Percentiles rank a stretch among this genome's conserved stretches.
Conservation (phyloP, 768 basidiomycete genomes). For the Tylopilus intermedius region DNA sequence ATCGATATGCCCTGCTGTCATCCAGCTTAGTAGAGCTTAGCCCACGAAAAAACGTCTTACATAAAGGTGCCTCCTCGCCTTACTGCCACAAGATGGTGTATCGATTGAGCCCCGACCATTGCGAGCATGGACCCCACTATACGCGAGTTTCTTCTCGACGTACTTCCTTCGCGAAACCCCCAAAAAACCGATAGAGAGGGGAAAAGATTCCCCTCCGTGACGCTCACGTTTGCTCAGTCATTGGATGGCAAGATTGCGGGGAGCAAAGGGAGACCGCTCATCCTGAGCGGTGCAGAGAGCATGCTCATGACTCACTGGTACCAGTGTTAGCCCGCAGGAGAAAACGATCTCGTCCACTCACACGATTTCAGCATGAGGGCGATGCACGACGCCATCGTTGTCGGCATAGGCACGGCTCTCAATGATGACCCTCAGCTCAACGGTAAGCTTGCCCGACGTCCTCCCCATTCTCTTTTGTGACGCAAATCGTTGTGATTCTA, state of each 20-base stretch:
- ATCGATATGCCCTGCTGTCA: too few relatives aligned
- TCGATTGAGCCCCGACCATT: neutral
- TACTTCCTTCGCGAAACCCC: slow-evolving; percentile 17
- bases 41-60: too few relatives aligned
- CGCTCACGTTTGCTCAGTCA: slow-evolving; percentile 82
- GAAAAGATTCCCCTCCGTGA: slow-evolving; percentile 52
- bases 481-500: slow-evolving; percentile 20
- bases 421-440: slow-evolving; percentile 96
- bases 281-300: slow-evolving; percentile 79
- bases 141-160: slow-evolving; percentile 27
- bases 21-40: too few relatives aligned
- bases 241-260: slow-evolving; percentile 88
- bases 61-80: neutral
- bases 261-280: slow-evolving; percentile 63
- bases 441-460: slow-evolving; percentile 42
- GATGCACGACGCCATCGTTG: slow-evolving; percentile 87
- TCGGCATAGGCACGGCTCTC: slow-evolving; percentile 85
- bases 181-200: slow-evolving; percentile 16
- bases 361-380: slow-evolving; percentile 67
- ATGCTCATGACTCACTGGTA: slow-evolving; percentile 95
- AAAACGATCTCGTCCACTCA: neutral
- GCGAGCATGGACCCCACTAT: neutral
- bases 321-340: neutral
- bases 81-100: neutral
- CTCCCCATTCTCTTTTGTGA: neutral